Evolutionary conservation across 2,329 filamentous ascomycete genomes (phyloP), one percentile per base, ranked within the genome.

Genomic region (Fusarium sublunatum): DNA sequence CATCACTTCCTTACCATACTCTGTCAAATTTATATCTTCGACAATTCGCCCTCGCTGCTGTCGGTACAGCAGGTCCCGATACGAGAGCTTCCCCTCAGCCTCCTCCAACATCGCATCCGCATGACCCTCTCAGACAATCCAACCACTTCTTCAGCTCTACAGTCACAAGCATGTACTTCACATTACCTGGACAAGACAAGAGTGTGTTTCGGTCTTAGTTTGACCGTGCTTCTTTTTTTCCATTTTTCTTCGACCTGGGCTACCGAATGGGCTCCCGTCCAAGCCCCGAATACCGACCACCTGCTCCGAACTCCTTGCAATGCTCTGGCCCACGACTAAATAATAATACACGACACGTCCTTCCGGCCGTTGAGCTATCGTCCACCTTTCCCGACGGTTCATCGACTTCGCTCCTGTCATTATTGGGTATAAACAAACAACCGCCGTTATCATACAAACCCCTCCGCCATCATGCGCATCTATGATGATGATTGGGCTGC

Each of bases 221-320:
- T 58, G 66, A 68, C 64, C 61, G 31, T 59, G 29, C 9, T 63
- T 53, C 48, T 58, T 69, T 70, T 68, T 64, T 70, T 48, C 50
- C 15, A 32, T 64, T 60, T 19, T 64, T 71, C 55, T 52, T 68
- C 52, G 67, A 64, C 58, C 47, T 62, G 61, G 68, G 62, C 65
- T 67, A 56, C 57, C 53, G 38, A 65, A 54, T 46, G 48, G 59
- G 66, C 61, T 68, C 68, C 53, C 67, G 53, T 69, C 68, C 68
- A 68, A 68, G 58, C 64, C 19, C 67, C 64, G 50, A 65, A 65
- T 53, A 62, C 50, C 61, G 48, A 64, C 53, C 64, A 54, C 54
- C 61, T 64, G 74, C 71, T 71, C 73, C 71, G 69, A 74, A 77
- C 75, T 77, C 75, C 75, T 54, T 69, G 75, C 75, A 76, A 75